Evolutionary conservation across 2,329 filamentous ascomycete species (phyloP), one percentile per base, ranked within the genome.

Genomic region (Cercospora citrullina): DNA sequence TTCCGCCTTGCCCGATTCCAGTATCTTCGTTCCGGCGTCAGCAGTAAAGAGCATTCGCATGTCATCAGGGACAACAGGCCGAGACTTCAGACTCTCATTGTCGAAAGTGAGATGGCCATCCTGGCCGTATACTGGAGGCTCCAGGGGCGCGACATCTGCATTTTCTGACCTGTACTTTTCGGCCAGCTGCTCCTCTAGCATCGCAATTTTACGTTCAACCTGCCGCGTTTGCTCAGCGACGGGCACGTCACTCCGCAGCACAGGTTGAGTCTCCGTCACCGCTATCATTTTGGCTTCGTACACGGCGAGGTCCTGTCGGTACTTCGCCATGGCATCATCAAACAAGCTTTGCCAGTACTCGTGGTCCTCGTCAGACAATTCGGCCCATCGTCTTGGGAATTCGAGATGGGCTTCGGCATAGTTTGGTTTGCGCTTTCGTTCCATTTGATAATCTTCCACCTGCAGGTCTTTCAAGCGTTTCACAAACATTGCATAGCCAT

Each of bases 21-120:
- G 78, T 65, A 84, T 84, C 71, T 81, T 80, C 45, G 80, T 79
- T 53, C 83, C 83, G 65, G 83, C 81, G 55, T 80, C 80, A 42
- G 82, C 82, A 70, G 81, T 81, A 69, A 83, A 84, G 45, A 80
- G 80, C 76, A 84, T 82, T 74, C 82, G 81, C 75, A 82, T 83
- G 75, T 84, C 82, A 68, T 81, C 81, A 65, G 68, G 74, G 14
- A 73, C 70, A 3, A 73, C 70, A 5, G 67, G 67, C 28, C 70
- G 68, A 53, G 70, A 70, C 23, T 72, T 68, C 26, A 72, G 60
- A 26, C 65, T 69, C 55, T 69, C 60, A 48, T 66, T 73, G 57
- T 73, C 71, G 33, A 72, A 72, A 5, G 71, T 74, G 14, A 75
- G 65, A 51, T 72, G 70, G 5, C 74, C 75, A 57, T 77, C 73